Evolutionary conservation across 192 early-diverging fungal species (phyloP), one percentile per base, ranked within the genome.

Genomic region (Backusella macrospora): DNA sequence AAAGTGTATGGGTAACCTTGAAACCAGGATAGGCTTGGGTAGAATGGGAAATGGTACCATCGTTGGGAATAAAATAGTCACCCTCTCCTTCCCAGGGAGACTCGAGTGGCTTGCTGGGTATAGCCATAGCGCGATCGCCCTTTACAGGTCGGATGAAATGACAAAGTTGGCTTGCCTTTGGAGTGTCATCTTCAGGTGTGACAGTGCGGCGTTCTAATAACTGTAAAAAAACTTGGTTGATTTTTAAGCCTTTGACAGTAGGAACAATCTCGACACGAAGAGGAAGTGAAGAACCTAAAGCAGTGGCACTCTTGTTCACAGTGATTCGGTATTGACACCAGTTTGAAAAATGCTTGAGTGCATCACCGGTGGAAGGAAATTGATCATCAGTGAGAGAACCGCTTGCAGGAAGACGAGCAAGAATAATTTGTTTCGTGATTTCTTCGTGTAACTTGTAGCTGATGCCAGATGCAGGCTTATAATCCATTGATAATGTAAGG

Each of bases 281-380:
- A 40, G 42, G 34, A 15, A 74, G 39, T 8, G 42, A 45, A 38
- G 45, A 44, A 4, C 64, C 65, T 15, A 74, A 16, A 15, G 73
- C 64, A 5, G 47, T 65, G 13, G 48, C 38, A 0, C n/a, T 45
- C 26, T 52, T 65, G 23, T 74, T 65, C 18, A 74, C 14, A 3
- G 65, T 65, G 26, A 74, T 64, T 0, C 48, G 64, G 47, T 66
- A 74, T 55, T 65, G 45, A 16, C 73, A 74, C 64, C 73, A 74
- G 42, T 47, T 18, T 39, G 40, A 47, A 23, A 29, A 52, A 8
- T 74, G 73, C 15, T 67, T 74, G 29, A 26, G 44, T 21, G 63
- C 38, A 18, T 74, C 64, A 5, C 67, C 38, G 3, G 21, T 43
- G 15, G 5, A 23, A 4, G 39, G 34, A 6, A 40, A 38, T 21